These are phyloP conservation scores for Lagenidium giganteum DNA, from an alignment of 352 stramenopile species.

Conservation along the genomic window DNA sequence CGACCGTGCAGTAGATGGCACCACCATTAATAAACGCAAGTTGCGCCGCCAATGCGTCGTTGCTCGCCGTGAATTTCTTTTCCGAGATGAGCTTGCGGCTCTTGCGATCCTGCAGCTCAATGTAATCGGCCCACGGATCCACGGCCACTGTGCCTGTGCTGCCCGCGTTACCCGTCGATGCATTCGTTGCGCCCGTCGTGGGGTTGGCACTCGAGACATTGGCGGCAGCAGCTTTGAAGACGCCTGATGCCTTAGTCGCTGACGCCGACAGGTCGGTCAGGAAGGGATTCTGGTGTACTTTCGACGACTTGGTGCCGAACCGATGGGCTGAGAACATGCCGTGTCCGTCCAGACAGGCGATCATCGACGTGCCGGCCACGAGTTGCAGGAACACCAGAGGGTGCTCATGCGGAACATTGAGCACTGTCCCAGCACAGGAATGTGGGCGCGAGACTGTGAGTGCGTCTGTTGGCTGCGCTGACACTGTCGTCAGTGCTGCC, in stretches of 20 bases:
- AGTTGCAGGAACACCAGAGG: conserved; percentile 40
- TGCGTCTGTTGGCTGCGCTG: too few species aligned
- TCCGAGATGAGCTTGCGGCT: conserved; percentile 34
- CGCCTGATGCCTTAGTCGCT: conserved; percentile 19
- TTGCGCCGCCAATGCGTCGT: conserved; percentile 7
- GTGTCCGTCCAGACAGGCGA: conserved; percentile 51
- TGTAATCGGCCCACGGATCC: conserved; percentile 25
- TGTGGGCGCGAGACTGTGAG: too few species aligned
- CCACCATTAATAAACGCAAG: conserved; percentile 39
- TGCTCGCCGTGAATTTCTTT: conserved; percentile 21
- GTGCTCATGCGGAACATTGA: conserved; percentile 44
- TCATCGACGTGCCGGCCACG: conserved; percentile 22
- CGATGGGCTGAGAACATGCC: conserved; percentile 57
- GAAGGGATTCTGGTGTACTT: conserved; percentile 28
- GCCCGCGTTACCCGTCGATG: too few species aligned
- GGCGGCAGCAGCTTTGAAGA: conserved; percentile 18
- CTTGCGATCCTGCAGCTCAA: conserved; percentile 62
- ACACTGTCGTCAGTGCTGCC: too few species aligned
- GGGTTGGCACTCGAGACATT: too few species aligned
- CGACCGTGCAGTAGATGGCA: conserved; percentile 41
- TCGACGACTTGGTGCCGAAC: conserved; percentile 28
- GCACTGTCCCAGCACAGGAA: conserved; percentile 6
- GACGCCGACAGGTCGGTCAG: conserved; percentile 23
- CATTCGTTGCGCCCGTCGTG: too few species aligned
- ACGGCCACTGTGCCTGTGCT: not conserved